These are phyloP conservation scores for Xylaria sp. DNA, from an alignment of 2,329 filamentous ascomycete genomes.

Conservation along the genomic window DNA sequence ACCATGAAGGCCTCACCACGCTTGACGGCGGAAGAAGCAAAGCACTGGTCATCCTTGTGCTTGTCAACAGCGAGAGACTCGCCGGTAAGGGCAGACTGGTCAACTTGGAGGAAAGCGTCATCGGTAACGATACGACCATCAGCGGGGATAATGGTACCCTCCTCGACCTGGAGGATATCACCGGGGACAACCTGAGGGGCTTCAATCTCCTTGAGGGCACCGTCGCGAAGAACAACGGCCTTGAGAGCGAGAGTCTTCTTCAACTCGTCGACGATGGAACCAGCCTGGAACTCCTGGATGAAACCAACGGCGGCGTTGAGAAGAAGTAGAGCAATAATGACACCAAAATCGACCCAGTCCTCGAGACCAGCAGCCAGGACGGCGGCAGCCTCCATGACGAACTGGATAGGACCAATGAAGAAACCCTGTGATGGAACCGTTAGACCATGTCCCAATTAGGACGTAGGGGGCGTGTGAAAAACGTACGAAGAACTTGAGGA, in stretches of 20 bases:
- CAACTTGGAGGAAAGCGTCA: constrained; percentile 79
- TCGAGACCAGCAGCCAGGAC: constrained; percentile 76
- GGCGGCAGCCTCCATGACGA: constrained; percentile 87
- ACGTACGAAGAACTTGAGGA: constrained; percentile 67
- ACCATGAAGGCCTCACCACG: constrained; percentile 82
- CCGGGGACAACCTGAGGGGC: constrained; percentile 80
- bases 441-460: not conserved
- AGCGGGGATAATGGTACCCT: constrained; percentile 87
- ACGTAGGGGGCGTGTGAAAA: not conserved
- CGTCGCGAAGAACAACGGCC: constrained; percentile 80
- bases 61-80: constrained; percentile 91
- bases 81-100: constrained; percentile 87
- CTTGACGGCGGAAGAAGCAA: constrained; percentile 83
- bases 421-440: constrained; percentile 43
- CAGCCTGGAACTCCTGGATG: constrained; percentile 83
- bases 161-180: constrained; percentile 84
- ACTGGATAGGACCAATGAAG: constrained; percentile 86
- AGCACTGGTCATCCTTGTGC: constrained; percentile 74
- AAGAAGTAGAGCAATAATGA: constrained; percentile 76
- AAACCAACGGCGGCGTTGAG: constrained; percentile 85
- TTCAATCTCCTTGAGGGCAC: constrained; percentile 70
- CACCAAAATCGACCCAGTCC: constrained; percentile 91
- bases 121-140: constrained; percentile 83
- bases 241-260: constrained; percentile 88
- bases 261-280: constrained; percentile 82